Base-by-base conservation (phyloP, 192 early-diverging fungal genomes). In the Rhizophagus clarus region DNA sequence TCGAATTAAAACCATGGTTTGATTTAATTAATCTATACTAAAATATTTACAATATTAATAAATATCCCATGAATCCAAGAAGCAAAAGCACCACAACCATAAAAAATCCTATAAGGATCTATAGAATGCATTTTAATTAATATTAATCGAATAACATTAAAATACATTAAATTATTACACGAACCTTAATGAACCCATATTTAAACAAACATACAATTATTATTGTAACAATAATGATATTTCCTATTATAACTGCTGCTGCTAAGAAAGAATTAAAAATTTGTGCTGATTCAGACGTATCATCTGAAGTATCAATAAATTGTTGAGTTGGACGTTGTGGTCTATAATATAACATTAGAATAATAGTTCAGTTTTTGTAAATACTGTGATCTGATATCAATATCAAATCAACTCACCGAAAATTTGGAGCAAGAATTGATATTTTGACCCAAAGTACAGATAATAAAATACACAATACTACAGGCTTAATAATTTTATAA, bases 401-500 rank as follows among this genome's bases (percentile, higher is more conserved):
- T 56, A 15, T 56, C 22, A 20, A 20, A 56, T 17, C 17, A 56
- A 20, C 49, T 75, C 80, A 85, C 85, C 82, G 28, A 68, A 34
- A 11, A 29, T 26, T 9, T 68, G 66, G 26, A 28, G 24, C 17
- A 20, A 20, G 66, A 3, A 24, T 32, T 22, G 84, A 87, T n/a
- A 95, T 81, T 75, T 96, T 96, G 70, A 96, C 94, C 95, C 95
- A 96, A 40, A 96, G 83, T 56, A 96, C 92, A 40, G 90, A 89
- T 20, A 96, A 84, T n/a, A 90, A 76, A 77, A 96, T 94, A 70
- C 94, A 95, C 31, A 87, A 61, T 2, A 94, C 83, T 14, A 96
- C 95, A 15, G 95, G 95, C 73, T 94, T 92, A 74, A 95, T 91
- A 70, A 96, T 93, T 22, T 87, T 81, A 82, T 92, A 94, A n/a